Base-by-base conservation (phyloP, 1,139 yeast genomes). In the Tardiomyces depauwii region DNA sequence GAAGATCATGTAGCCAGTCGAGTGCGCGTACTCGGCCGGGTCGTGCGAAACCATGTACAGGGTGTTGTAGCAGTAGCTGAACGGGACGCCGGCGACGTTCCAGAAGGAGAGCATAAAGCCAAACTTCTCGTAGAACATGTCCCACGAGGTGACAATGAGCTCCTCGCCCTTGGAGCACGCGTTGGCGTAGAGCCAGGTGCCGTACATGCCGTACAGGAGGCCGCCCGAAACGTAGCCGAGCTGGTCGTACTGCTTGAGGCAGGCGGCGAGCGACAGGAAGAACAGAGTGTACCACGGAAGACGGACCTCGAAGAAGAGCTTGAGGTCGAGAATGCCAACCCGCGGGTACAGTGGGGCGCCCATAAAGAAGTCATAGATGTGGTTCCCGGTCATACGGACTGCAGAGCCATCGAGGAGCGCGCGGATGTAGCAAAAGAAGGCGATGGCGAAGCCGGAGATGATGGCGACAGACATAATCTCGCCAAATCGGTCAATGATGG, bases 71-170 rank as follows among this genome's bases (percentile, higher is more conserved):
- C 96, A 87, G 71, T 91, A 91, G 44, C 97, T 91, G 78, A 81
- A 91, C 45, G 98, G 98, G 40, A 91, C 98, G 58, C 98, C 98
- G 38, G 97, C 96, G 66, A 91, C 87, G 70, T 91, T 91, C 98
- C 98, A 91, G 74, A 91, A 91, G 57, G 89, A 79, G 55, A 91
- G 78, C 96, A 91, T 88, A 72, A 93, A 91, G 12, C 98, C 98
- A 59, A 91, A 91, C 68, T 93, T 91, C 66, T 91, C 98, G 66
- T 91, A 91, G 42, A 95, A 96, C 96, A 91, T 89, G 66, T 91
- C 98, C 98, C 98, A 91, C 18, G 96, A 83, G 53, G 97, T 96
- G 50, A 89, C 95, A 64, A 91, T 89, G 58, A 89, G 73, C 64
- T 93, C 97, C 69, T 91, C 98, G 55, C 96, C 98, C 68, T 91